Base-by-base conservation (phyloP, 2,329 filamentous ascomycete species). In the Dactylellina sp. region DNA sequence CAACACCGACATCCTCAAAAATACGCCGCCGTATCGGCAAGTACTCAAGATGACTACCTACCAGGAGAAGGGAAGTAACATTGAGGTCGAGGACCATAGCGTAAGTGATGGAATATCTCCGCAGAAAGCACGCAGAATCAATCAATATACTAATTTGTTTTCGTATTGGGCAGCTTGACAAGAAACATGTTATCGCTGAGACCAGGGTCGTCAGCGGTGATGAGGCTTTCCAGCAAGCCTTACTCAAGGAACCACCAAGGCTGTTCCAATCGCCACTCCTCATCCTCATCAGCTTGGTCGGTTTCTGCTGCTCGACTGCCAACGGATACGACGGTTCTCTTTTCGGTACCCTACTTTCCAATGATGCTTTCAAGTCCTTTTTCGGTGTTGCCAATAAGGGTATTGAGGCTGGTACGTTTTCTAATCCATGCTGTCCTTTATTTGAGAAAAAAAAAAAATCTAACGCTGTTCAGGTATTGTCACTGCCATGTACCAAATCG, bases 401-500 rank as follows among this genome's bases (percentile, higher is more conserved):
- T 50, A 57, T 53, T 20, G 49, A 39, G 25, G 49, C 49, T 35
- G 49, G 49, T 52, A 52, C 32, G 47, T 32, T 81, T 81, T 22
- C 81, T 83, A 1, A 85, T 87, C 72, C 85, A 86, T 68, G 84
- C 84, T 56, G 86, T 86, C 16, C 44, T 47, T 83, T 1, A 86
- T 86, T n/a, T n/a, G n/a, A 61, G 81, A 79, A 0, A 79, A 86
- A 80, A 76, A 76, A 42, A 79, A 80, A 2, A 82, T 80, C 5
- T 83, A 82, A 37, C 83, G 83, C 0, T 79, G 78, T 49, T 86
- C 85, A 0, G 85, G 85, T 4, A 80, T 86, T 20, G 81, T 87
- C 37, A 86, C 86, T 70, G 84, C 85, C 60, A 84, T 89, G 77
- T 88, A 88, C 79, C 88, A 88, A 76, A 86, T 87, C 75, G 87